Evolutionary conservation across 2,329 filamentous ascomycete genomes (phyloP).

Genomic region (Calonectria fujianensis): DNA sequence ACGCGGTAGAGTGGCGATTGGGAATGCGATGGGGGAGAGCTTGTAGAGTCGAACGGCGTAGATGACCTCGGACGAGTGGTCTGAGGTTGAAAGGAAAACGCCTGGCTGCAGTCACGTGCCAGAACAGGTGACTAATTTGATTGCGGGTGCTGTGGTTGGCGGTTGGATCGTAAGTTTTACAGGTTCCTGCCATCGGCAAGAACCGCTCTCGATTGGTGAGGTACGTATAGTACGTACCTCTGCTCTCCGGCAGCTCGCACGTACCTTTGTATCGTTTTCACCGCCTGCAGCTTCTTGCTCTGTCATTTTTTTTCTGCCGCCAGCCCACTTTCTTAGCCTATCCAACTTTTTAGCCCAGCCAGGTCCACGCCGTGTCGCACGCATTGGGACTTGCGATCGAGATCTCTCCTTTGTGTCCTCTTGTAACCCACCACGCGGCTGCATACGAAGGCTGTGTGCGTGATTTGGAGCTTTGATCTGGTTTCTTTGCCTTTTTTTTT

Average conservation of each 20-base stretch:
- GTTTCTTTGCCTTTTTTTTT: constrained; percentile 34
- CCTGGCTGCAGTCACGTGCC: constrained; percentile 51
- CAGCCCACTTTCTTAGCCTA: constrained; percentile 52
- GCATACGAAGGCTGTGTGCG: constrained; percentile 28
- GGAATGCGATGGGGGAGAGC: constrained; percentile 46
- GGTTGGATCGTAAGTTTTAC: constrained; percentile 38
- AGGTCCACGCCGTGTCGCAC: constrained; percentile 46
- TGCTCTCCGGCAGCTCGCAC: neutral
- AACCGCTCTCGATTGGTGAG: constrained; percentile 33
- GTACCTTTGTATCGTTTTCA: constrained; percentile 30
- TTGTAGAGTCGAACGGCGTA: constrained; percentile 53
- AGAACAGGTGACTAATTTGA: constrained; percentile 48
- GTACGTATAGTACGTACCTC: constrained; percentile 25
- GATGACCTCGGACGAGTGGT: constrained; percentile 56
- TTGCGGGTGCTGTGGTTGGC: constrained; percentile 40
- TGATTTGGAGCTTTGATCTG: neutral
- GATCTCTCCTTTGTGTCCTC: constrained; percentile 44
- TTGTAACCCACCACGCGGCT: constrained; percentile 40
- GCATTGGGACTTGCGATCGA: constrained; percentile 49
- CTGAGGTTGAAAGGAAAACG: constrained; percentile 58
- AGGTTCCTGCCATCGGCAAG: constrained; percentile 48
- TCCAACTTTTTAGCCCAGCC: constrained; percentile 52
- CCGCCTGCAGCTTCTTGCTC: constrained; percentile 49
- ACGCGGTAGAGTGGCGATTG: constrained; percentile 54
- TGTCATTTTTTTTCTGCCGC: constrained; percentile 54